A percentile compares a stretch with the other conserved stretches of the same genome.
Conservation (phyloP, 139 green algal species). For the Helicosporidium sp. region DNA sequence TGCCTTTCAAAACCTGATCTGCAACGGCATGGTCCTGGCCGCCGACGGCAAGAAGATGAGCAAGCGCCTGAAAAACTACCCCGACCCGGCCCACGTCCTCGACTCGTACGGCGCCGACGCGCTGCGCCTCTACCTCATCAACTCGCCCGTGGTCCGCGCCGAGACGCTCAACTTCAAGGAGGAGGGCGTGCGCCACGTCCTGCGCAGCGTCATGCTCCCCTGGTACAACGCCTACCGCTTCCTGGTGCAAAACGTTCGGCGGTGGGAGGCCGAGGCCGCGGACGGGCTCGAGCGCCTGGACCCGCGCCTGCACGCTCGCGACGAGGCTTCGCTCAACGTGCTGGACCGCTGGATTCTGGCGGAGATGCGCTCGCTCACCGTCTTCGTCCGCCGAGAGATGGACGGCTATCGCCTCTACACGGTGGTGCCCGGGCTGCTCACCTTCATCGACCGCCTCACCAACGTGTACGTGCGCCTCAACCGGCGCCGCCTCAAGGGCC, state of each 20-base stretch:
- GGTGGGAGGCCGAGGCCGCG: conserved; percentile 43
- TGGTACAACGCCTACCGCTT: conserved; percentile 99
- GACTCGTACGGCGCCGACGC: conserved; percentile 85
- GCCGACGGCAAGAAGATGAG: conserved; percentile 98
- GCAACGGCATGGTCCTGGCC: conserved; percentile 95
- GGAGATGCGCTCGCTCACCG: conserved; percentile 46
- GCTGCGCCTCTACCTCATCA: conserved; percentile 94
- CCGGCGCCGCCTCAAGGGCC: conserved; percentile 70
- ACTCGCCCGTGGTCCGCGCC: conserved; percentile 78
- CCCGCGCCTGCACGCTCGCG: conserved; percentile 15
- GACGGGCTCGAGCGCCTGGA: conserved; percentile 23
- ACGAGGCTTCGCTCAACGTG: conserved; percentile 41
- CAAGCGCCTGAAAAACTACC: conserved; percentile 98
- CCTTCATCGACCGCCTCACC: conserved; percentile 92
- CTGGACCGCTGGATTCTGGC: conserved; percentile 79
- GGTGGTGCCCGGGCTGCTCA: conserved; percentile 70
- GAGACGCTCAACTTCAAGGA: conserved; percentile 86
- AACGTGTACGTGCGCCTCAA: conserved; percentile 99
- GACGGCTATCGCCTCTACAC: conserved; percentile 93
- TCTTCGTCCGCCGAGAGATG: conserved; percentile 83
- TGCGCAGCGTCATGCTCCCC: conserved; percentile 95
- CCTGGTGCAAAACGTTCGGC: conserved; percentile 68
- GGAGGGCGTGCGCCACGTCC: conserved; percentile 79
- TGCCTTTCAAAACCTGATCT: conserved; percentile 96
- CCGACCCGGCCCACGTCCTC: conserved; percentile 64